Percentiles rank a stretch among this genome's conserved stretches.
These are phyloP conservation scores for Artemisia argyi DNA, from an alignment of 129 eudicot genomes.

Conservation along the genomic window DNA sequence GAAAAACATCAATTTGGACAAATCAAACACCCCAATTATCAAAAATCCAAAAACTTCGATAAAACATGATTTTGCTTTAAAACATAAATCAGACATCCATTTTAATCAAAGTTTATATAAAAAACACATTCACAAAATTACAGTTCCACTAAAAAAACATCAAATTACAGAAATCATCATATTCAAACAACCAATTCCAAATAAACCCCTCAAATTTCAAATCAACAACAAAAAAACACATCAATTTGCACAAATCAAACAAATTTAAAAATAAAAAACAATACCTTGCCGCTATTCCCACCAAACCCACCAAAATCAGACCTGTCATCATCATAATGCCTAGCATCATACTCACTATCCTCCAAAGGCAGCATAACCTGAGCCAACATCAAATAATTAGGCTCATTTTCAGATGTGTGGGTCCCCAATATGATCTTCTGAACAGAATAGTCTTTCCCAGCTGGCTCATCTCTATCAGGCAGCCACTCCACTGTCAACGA, in stretches of 20 bases:
- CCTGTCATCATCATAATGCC: constrained; percentile 76
- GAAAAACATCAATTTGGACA: no score
- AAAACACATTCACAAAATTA: no score
- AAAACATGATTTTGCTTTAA: no score
- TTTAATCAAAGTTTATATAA: no score
- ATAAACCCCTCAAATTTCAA: no score
- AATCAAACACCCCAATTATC: no score
- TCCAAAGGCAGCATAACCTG: constrained; percentile 89
- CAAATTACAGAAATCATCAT: no score
- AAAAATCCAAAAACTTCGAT: no score
- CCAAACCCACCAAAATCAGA: constrained; percentile 82
- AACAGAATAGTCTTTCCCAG: constrained; percentile 86
- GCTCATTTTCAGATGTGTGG: constrained; percentile 92
- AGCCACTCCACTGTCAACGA: constrained; percentile 97
- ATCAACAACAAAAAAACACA: no score
- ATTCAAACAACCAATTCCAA: no score
- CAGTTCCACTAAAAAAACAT: no score
- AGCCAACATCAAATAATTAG: constrained; percentile 83
- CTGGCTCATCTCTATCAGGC: constrained; percentile 85
- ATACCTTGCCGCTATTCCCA: constrained; percentile 79
- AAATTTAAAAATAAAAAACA: background rate
- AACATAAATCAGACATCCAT: no score
- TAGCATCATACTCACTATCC: constrained; percentile 89
- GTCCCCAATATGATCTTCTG: constrained; percentile 95
- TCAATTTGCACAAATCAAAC: background rate